Evolutionary conservation across 148 eudicot species (phyloP), one percentile per base, ranked within the genome.

Genomic region (Drosera capensis): DNA sequence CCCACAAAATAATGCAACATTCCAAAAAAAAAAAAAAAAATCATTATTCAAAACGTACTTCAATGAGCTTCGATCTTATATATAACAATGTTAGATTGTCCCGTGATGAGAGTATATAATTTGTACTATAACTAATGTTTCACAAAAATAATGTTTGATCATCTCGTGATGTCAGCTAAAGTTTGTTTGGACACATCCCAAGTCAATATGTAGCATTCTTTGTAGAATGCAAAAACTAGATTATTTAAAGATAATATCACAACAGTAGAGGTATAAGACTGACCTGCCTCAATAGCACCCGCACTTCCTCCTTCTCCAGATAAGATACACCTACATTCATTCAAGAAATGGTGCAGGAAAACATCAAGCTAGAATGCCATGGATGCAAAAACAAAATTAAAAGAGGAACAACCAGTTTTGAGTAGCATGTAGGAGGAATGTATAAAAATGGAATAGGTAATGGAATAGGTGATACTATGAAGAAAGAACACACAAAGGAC

Each of bases 221-320:
- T 11, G 6, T 34, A 28, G 13, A 9, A 34, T 34, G 11, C n/a
- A 2, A 5, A 28, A 34, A 2, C 38, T 34, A 11, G 38, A 9
- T 11, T 4, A 34, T 34, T 34, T 9, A 9, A 41, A 41, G 20
- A 5, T 41, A 12, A 41, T 17, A 19, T 14, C 14, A 43, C n/a
- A n/a, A n/a, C n/a, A n/a, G n/a, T n/a, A n/a, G n/a, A n/a, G 34
- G 15, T 1, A 42, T 14, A 8, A 40, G 6, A 70, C 94, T 23
- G 60, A 77, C 95, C 90, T 85, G 71, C 71, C 87, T 77, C 58
- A 85, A 51, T 20, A 70, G 80, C 31, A 70, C 36, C 20, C 90
- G 82, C 41, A 85, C 86, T 74, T 77, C 95, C 61, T 80, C 73
- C 73, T 85, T 85, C 71, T 85, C 95, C 45, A 59, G 65, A 64